Conservation (phyloP, 306 rosid species). For the Cercis canadensis region DNA sequence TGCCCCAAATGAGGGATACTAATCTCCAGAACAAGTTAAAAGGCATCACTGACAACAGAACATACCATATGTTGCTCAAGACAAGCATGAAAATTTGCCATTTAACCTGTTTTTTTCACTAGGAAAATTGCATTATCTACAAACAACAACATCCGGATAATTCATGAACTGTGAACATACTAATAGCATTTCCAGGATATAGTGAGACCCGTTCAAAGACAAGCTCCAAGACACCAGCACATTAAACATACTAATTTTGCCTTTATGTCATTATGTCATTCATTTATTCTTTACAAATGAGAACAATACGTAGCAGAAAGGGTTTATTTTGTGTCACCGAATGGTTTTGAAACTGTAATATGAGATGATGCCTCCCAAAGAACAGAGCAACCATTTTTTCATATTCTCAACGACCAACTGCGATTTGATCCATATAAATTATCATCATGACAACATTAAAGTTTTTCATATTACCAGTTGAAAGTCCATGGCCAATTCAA, state of each 20-base stretch:
- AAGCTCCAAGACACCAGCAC: not conserved
- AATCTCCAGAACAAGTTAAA: too few relatives aligned
- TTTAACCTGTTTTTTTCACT: too few relatives aligned
- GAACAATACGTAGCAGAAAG: not conserved
- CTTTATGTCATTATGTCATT: not conserved
- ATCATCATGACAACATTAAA: not conserved
- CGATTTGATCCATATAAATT: slow-evolving; percentile 12
- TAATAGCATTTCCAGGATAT: not conserved
- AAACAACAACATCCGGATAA: too few relatives aligned
- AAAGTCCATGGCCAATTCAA: not conserved
- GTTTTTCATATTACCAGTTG: not conserved
- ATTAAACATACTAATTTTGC: not conserved
- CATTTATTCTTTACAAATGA: not conserved
- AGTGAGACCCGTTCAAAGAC: not conserved
- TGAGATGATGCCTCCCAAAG: not conserved
- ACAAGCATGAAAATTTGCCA: too few relatives aligned
- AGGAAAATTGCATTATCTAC: too few relatives aligned
- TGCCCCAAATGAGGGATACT: too few relatives aligned
- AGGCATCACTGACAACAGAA: too few relatives aligned
- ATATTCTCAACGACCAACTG: not conserved
- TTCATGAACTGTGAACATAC: too few relatives aligned
- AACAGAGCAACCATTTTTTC: not conserved
- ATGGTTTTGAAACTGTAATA: not conserved
- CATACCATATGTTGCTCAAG: too few relatives aligned
- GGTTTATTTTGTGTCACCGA: not conserved